phyloP scores from a whole-genome alignment of 805 yeast genomes.

The Kuraishia cidri region DNA sequence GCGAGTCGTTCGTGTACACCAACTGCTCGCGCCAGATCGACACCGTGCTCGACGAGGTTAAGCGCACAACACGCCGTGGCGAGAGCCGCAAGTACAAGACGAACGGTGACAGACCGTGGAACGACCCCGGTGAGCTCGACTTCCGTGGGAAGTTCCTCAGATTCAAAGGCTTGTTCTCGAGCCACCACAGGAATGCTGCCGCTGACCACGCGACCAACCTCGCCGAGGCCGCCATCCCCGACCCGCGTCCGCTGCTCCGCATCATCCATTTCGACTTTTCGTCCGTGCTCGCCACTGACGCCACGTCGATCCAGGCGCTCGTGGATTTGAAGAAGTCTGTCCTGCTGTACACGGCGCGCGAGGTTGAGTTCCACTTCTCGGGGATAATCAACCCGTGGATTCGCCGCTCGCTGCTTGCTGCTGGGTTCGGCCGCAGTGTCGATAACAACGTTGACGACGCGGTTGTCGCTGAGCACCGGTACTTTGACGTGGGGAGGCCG shows the following conservation, averaged over 20 bases:
- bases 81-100: slow-evolving; percentile 26
- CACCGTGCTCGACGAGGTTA: slow-evolving; percentile 56
- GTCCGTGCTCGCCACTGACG: slow-evolving; percentile 65
- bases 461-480: slow-evolving; percentile 6
- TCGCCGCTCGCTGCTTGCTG: slow-evolving; percentile 61
- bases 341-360: slow-evolving; percentile 67
- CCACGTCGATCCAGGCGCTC: slow-evolving; percentile 72
- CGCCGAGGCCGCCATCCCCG: slow-evolving; percentile 16
- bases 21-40: slow-evolving; percentile 73
- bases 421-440: slow-evolving; percentile 55
- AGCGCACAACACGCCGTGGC: slow-evolving; percentile 53
- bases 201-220: slow-evolving; percentile 16
- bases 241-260: slow-evolving; percentile 58
- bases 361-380: slow-evolving; percentile 83
- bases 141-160: slow-evolving; percentile 15
- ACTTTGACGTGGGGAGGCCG: slow-evolving; percentile 3
- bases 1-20: slow-evolving; percentile 76
- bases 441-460: slow-evolving; percentile 28
- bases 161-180: slow-evolving; percentile 1
- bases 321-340: slow-evolving; percentile 69
- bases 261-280: slow-evolving; percentile 78
- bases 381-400: slow-evolving; percentile 86
- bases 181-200: slow-evolving; percentile 7
- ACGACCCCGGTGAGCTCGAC: slow-evolving; percentile 66
- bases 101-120: slow-evolving; percentile 76